These are phyloP conservation scores for Amanita exitialis DNA, from an alignment of 768 basidiomycete species.

Conservation along the genomic window DNA sequence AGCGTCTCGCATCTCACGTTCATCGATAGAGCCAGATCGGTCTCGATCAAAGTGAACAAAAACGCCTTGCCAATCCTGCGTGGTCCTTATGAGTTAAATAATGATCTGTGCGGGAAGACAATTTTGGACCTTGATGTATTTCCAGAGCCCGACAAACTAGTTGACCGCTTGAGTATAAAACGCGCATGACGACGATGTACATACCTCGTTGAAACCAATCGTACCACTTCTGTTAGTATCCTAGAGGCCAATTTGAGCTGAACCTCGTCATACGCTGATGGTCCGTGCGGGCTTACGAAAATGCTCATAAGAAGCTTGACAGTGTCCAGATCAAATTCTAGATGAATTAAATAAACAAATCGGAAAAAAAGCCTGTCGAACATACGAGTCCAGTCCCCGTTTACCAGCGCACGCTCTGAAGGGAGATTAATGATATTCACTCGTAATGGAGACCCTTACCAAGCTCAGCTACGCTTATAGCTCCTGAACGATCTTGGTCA, in stretches of 20 bases:
- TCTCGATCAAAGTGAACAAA: constrained; percentile 83
- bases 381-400: constrained; percentile 73
- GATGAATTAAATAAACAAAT: neutral
- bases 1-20: constrained; percentile 54
- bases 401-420: constrained; percentile 37
- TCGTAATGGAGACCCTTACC: constrained; percentile 31
- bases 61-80: constrained; percentile 73
- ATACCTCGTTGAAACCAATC: constrained; percentile 70
- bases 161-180: constrained; percentile 9
- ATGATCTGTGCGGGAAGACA: neutral
- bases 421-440: too few species aligned
- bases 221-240: constrained; percentile 71
- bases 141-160: constrained; percentile 69
- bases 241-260: constrained; percentile 12
- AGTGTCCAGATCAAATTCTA: constrained; percentile 80
- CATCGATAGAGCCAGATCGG: constrained; percentile 71
- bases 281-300: constrained; percentile 40
- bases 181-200: neutral
- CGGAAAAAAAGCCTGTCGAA: neutral
- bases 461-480: constrained; percentile 55
- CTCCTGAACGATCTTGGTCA: constrained; percentile 59
- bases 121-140: constrained; percentile 56
- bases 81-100: neutral
- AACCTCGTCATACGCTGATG: neutral
- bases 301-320: constrained; percentile 79